A percentile compares a stretch with the other conserved stretches of the same genome.
Evolutionary conservation across 2,329 filamentous ascomycete species (phyloP).

Genomic region (Apiospora kogelbergensis): DNA sequence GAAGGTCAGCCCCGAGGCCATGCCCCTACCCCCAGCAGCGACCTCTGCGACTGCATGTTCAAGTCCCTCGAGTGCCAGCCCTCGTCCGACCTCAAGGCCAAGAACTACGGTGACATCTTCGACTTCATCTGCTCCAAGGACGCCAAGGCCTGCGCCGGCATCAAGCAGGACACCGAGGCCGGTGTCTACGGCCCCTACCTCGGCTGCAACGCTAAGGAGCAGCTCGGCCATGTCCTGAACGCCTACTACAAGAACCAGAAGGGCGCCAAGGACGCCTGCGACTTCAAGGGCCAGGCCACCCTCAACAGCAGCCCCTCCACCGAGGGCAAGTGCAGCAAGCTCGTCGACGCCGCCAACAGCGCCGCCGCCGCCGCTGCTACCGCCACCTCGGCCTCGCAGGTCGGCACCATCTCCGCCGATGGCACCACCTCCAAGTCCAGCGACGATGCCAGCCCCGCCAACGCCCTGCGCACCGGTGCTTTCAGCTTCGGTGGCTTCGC

Average conservation of each 20-base stretch:
- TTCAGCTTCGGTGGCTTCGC: constrained; percentile 48
- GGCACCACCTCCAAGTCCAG: constrained; percentile 11
- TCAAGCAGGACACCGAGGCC: constrained; percentile 52
- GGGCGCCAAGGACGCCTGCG: constrained; percentile 50
- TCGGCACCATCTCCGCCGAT: constrained; percentile 17
- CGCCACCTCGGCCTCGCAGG: constrained; percentile 24
- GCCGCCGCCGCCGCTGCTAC: constrained; percentile 34
- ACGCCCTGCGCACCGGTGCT: constrained; percentile 35
- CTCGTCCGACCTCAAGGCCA: constrained; percentile 47
- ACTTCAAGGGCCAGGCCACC: constrained; percentile 56
- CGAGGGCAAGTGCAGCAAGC: constrained; percentile 54
- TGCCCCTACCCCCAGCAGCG: constrained; percentile 71
- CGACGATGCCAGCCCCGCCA: constrained; percentile 38
- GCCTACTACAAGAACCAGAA: constrained; percentile 55
- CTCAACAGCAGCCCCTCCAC: constrained; percentile 15
- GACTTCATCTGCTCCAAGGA: constrained; percentile 41
- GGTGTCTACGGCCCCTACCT: constrained; percentile 63
- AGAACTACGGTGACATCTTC: constrained; percentile 52
- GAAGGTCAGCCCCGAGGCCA: constrained; percentile 55
- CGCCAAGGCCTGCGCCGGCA: constrained; percentile 53
- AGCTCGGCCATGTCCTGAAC: constrained; percentile 61
- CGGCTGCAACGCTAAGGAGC: constrained; percentile 61
- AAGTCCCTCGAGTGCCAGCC: constrained; percentile 64
- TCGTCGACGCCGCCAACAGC: constrained; percentile 44
- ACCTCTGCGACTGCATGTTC: constrained; percentile 73